Evolutionary conservation across 129 eudicot species (phyloP).

Genomic region (Silybum marianum): DNA sequence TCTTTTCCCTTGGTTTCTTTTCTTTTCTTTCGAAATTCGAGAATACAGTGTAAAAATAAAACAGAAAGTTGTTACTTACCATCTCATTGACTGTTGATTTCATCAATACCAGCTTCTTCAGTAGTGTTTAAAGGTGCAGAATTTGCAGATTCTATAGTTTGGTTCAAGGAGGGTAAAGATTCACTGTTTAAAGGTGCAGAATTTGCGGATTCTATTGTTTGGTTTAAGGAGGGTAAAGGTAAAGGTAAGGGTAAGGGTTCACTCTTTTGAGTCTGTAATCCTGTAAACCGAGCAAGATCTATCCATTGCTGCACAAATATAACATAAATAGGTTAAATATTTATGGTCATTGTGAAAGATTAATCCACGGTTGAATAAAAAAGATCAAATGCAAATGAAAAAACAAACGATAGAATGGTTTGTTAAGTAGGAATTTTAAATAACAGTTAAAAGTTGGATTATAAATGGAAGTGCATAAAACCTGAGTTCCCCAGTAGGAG

Average conservation of each 20-base stretch:
- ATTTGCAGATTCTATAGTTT: constrained; percentile 49
- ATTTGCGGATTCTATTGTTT: constrained; percentile 49
- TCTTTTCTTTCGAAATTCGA: not conserved
- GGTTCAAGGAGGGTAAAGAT: constrained; percentile 19
- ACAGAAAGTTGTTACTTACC: constrained; percentile 28
- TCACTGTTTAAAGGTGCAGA: constrained; percentile 43
- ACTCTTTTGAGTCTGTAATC: constrained; percentile 76
- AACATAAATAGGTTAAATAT: not conserved
- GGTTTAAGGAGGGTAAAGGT: constrained; percentile 16
- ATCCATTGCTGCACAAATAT: constrained; percentile 89
- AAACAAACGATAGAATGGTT: not conserved
- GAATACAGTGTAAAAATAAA: not conserved
- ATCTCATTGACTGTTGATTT: constrained; percentile 56
- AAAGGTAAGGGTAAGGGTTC: constrained; percentile 37
- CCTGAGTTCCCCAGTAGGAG: constrained; percentile 99
- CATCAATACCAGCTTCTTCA: constrained; percentile 67
- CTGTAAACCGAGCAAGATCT: constrained; percentile 89
- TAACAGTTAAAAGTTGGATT: not conserved
- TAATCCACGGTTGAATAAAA: not conserved
- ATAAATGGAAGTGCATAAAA: constrained; percentile 24
- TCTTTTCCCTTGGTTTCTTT: too few species aligned
- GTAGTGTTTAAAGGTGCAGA: constrained; percentile 47
- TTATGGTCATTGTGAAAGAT: not conserved
- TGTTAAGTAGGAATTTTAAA: not conserved
- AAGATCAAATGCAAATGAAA: not conserved